Evolutionary conservation across 2,329 filamentous ascomycete genomes (phyloP).

Genomic region (Exserohilum turcica): DNA sequence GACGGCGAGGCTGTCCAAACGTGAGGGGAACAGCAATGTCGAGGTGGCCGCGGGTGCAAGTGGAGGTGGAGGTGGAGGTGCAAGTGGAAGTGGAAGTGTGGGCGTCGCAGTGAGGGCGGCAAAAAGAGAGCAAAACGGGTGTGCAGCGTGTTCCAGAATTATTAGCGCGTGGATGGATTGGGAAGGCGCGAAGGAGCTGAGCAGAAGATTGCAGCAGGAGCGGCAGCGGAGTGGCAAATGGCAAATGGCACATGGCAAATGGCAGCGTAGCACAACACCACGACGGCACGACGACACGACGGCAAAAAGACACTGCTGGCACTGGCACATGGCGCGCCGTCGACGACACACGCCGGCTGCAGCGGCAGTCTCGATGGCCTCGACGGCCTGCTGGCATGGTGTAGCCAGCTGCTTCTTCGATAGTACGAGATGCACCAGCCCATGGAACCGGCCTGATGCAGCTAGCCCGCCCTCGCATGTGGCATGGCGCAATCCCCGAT

Average conservation of each 20-base stretch:
- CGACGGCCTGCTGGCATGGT: background rate
- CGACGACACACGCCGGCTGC: background rate
- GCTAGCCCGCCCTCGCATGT: background rate
- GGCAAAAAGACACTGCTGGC: too few species aligned
- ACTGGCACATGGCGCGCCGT: background rate
- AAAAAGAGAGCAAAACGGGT: too few species aligned
- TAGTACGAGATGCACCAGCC: background rate
- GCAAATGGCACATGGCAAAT: too few species aligned
- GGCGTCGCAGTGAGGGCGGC: background rate
- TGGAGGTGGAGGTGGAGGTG: background rate
- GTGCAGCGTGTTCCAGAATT: slow-evolving; percentile 9
- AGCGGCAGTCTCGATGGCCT: background rate
- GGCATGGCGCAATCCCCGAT: slow-evolving; percentile 6
- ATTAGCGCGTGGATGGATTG: slow-evolving; percentile 13
- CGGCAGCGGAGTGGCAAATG: too few species aligned
- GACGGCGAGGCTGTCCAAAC: background rate
- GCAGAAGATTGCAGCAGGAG: slow-evolving; percentile 7
- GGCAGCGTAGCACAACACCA: slow-evolving; percentile 2
- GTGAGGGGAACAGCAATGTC: too few species aligned
- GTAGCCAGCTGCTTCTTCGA: background rate
- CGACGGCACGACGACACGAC: background rate
- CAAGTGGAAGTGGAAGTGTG: slow-evolving; percentile 1
- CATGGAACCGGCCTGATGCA: background rate
- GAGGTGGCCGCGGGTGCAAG: too few species aligned
- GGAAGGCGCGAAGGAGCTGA: background rate